Conservation (phyloP, 768 basidiomycete species). For the Tulasnella sp. region DNA sequence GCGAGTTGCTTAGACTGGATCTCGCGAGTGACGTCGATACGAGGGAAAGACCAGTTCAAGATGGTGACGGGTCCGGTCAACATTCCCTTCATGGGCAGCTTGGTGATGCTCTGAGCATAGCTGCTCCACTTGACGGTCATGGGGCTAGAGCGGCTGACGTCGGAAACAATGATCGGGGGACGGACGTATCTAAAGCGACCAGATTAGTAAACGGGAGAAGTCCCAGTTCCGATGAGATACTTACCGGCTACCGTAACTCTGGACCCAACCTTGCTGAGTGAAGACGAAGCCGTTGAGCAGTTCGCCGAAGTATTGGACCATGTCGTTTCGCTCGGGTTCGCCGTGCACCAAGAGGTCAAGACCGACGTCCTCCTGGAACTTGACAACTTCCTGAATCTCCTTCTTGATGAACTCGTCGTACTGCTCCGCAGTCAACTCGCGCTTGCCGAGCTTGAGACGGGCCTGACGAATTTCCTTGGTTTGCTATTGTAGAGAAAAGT, state of each 20-base stretch:
- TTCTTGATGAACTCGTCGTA: conserved; percentile 98
- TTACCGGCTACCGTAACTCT: conserved; percentile 95
- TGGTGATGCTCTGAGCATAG: conserved; percentile 90
- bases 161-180: conserved; percentile 96
- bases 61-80: conserved; percentile 96
- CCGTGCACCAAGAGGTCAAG: conserved; percentile 97
- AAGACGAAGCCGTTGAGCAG: conserved; percentile 91
- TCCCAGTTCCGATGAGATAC: conserved; percentile 19
- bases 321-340: conserved; percentile 98
- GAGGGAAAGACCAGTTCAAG: conserved; percentile 99
- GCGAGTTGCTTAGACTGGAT: conserved; percentile 97
- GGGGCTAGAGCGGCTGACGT: conserved; percentile 81
- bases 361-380: conserved; percentile 94
- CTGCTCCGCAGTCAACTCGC: conserved; percentile 69
- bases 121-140: conserved; percentile 97
- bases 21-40: conserved; percentile 92
- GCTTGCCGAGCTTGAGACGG: conserved; percentile 90
- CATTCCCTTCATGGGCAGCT: conserved; percentile 99
- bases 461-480: conserved; percentile 98
- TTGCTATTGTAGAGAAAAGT: conserved; percentile 47
- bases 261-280: conserved; percentile 98
- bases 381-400: conserved; percentile 86
- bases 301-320: conserved; percentile 99
- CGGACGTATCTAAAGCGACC: conserved; percentile 65
- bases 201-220: conserved; percentile 4